Percentiles rank a stretch among this genome's conserved stretches.
Evolutionary conservation across 1,284 basidiomycete genomes (phyloP).

Genomic region (Takashimella koratensis): DNA sequence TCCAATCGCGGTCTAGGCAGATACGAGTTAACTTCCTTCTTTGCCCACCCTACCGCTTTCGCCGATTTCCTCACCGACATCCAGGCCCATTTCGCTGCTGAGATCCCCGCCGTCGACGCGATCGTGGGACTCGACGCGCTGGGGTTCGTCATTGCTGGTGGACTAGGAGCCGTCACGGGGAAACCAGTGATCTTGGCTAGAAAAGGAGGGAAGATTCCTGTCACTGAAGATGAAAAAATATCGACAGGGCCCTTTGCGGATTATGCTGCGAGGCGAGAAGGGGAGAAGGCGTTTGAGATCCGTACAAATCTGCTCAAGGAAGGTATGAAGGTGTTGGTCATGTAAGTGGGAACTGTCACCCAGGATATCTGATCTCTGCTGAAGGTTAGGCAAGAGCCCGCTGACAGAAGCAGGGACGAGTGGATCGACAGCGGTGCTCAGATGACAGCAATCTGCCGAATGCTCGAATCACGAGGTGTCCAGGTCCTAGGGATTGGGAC

Average conservation of each 20-base stretch:
- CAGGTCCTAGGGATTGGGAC: slow-evolving; percentile 11
- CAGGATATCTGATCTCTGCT: too few relatives aligned
- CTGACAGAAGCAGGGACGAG: slow-evolving; percentile 10
- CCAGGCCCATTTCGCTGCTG: neutral
- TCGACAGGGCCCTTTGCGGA: slow-evolving; percentile 2
- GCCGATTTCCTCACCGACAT: slow-evolving; percentile 6
- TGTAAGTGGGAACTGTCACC: slow-evolving; percentile 8
- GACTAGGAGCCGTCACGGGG: neutral
- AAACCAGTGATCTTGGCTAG: slow-evolving; percentile 7
- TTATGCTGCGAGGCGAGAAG: slow-evolving; percentile 3
- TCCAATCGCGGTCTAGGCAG: slow-evolving; percentile 1
- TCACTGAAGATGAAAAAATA: slow-evolving; percentile 2
- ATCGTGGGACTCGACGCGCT: slow-evolving; percentile 14
- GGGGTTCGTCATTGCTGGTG: slow-evolving; percentile 10
- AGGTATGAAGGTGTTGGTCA: slow-evolving; percentile 14
- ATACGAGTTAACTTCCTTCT: slow-evolving; percentile 19
- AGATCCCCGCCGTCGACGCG: slow-evolving; percentile 6
- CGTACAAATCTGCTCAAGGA: slow-evolving; percentile 7
- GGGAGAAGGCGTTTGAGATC: slow-evolving; percentile 12
- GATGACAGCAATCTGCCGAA: slow-evolving; percentile 4
- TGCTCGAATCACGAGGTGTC: slow-evolving; percentile 7
- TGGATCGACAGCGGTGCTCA: slow-evolving; percentile 17
- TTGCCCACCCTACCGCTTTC: slow-evolving; percentile 10
- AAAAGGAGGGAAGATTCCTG: slow-evolving; percentile 13
- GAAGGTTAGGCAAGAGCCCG: neutral